Evolutionary conservation across 1,284 basidiomycete species (phyloP).

Genomic region (Ustilago sp.): DNA sequence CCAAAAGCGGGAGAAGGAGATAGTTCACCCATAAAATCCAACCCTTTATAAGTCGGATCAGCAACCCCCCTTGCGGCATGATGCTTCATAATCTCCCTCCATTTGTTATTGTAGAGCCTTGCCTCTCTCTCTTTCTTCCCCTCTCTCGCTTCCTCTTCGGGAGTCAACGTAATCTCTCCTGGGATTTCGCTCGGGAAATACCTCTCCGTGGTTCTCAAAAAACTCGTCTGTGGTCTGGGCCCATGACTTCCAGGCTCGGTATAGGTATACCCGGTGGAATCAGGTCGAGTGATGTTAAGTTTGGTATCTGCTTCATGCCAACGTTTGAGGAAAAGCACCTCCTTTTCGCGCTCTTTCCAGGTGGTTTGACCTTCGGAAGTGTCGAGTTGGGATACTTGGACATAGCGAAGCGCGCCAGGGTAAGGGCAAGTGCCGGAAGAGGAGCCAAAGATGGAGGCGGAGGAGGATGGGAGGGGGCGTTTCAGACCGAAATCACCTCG

Average conservation of each 20-base stretch:
- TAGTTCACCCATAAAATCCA: slow-evolving; percentile 51
- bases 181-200: slow-evolving; percentile 52
- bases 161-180: slow-evolving; percentile 29
- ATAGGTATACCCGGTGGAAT: slow-evolving; percentile 15
- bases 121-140: slow-evolving; percentile 27
- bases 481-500: slow-evolving; percentile 67
- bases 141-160: slow-evolving; percentile 32
- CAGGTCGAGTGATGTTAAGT: slow-evolving; percentile 40
- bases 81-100: slow-evolving; percentile 40
- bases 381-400: slow-evolving; percentile 55
- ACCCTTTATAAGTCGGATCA: slow-evolving; percentile 40
- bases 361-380: slow-evolving; percentile 56
- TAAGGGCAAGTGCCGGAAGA: slow-evolving; percentile 52
- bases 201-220: slow-evolving; percentile 41
- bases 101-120: slow-evolving; percentile 37
- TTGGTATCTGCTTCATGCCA: slow-evolving; percentile 60
- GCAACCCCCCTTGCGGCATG: slow-evolving; percentile 43
- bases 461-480: slow-evolving; percentile 56
- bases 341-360: slow-evolving; percentile 61
- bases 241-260: slow-evolving; percentile 30
- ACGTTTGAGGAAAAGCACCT: slow-evolving; percentile 58
- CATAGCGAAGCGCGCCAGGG: slow-evolving; percentile 57
- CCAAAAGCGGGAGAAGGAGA: slow-evolving; percentile 38
- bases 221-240: slow-evolving; percentile 45
- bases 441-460: slow-evolving; percentile 47